Conservation (phyloP, 148 eudicot genomes). For the Camellia granthamiana region DNA sequence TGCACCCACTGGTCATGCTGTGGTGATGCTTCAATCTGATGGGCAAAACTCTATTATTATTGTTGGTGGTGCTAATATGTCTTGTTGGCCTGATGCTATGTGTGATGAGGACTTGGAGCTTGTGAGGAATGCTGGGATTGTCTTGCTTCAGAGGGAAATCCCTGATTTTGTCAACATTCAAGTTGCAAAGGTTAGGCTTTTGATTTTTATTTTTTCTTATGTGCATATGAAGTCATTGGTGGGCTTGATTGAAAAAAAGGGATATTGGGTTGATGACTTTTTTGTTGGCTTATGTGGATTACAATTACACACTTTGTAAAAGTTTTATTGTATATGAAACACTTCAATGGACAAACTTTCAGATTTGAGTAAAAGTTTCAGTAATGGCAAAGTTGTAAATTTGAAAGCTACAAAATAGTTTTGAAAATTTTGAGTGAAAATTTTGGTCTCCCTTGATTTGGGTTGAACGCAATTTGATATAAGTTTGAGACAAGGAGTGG, state of each 20-base stretch:
- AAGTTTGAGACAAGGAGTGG: too few relatives aligned
- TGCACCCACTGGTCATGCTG: constrained; percentile 93
- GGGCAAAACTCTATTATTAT: constrained; percentile 92
- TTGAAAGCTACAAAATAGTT: too few relatives aligned
- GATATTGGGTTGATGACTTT: not conserved
- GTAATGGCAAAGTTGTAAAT: too few relatives aligned
- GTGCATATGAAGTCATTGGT: not conserved
- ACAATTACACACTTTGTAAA: too few relatives aligned
- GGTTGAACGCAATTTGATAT: too few relatives aligned
- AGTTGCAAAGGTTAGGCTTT: constrained; percentile 73
- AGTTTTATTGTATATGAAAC: not conserved
- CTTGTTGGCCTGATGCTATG: constrained; percentile 59
- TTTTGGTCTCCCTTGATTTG: too few relatives aligned
- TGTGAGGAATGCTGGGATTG: constrained; percentile 80
- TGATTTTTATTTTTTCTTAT: not conserved
- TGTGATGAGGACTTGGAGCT: constrained; percentile 51
- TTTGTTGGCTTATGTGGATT: not conserved
- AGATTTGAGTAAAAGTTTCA: too few relatives aligned
- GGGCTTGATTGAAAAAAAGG: not conserved
- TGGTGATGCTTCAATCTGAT: constrained; percentile 80
- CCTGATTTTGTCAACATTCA: constrained; percentile 86
- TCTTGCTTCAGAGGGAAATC: constrained; percentile 93
- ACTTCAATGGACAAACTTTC: too few relatives aligned
- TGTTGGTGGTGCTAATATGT: constrained; percentile 88
- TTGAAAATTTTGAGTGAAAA: too few relatives aligned